A percentile compares a stretch with the other conserved stretches of the same genome.
These are phyloP conservation scores for Boletus pseudo-olivaceus DNA, from an alignment of 768 basidiomycete genomes.

Conservation along the genomic window DNA sequence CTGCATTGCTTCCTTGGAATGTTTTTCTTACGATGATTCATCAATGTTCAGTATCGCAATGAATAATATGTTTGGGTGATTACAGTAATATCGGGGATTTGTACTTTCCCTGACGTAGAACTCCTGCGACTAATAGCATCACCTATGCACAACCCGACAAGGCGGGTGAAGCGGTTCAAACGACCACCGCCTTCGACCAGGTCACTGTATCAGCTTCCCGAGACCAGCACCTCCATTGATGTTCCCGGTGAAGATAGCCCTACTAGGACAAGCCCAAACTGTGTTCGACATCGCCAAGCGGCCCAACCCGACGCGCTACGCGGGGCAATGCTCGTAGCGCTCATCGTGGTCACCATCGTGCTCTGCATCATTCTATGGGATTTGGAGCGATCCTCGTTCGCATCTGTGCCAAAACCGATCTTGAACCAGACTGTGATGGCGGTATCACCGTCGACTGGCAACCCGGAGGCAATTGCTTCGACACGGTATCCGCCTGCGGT, in stretches of 20 bases:
- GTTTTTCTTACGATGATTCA: too few relatives aligned
- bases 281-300: conserved; percentile 5
- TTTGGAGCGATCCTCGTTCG: conserved; percentile 11
- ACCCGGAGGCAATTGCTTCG: background rate
- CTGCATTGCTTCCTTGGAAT: too few relatives aligned
- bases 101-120: too few relatives aligned
- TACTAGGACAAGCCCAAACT: background rate
- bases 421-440: background rate
- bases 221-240: background rate
- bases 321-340: conserved; percentile 13
- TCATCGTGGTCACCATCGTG: conserved; percentile 18
- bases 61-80: too few relatives aligned
- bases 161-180: conserved; percentile 13
- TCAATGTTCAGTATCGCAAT: too few relatives aligned
- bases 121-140: background rate
- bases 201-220: background rate
- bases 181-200: conserved; percentile 1
- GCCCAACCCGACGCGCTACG: conserved; percentile 6
- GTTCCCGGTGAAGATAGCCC: background rate
- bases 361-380: conserved; percentile 25
- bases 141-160: conserved; percentile 18
- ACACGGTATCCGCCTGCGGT: background rate
- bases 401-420: background rate
- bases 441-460: background rate
- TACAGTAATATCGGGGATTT: too few relatives aligned